Evolutionary conservation across 371 early-diverging fungal species (phyloP).

Genomic region (Haplosporangium sp.): DNA sequence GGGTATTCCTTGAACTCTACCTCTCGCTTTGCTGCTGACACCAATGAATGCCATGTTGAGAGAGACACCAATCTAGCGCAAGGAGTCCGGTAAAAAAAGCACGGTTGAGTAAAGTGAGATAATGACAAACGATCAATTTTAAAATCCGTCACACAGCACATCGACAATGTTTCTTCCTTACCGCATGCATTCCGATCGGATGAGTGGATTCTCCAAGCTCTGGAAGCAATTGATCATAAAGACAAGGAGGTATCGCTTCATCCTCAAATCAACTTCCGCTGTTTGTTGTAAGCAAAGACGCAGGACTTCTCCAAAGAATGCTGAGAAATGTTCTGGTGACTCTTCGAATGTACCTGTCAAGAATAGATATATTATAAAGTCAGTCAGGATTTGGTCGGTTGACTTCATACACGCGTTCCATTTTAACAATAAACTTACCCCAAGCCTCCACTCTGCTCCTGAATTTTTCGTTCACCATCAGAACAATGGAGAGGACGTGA

Average conservation of each 20-base stretch:
- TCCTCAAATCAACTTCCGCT: conserved; percentile 49
- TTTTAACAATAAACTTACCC: conserved; percentile 55
- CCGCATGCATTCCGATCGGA: conserved; percentile 81
- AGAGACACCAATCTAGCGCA: conserved; percentile 71
- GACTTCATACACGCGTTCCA: too few relatives aligned
- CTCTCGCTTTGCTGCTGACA: conserved; percentile 61
- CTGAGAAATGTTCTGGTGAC: conserved; percentile 65
- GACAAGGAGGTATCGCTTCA: conserved; percentile 64
- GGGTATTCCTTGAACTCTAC: conserved; percentile 66
- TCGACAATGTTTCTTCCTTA: conserved; percentile 17
- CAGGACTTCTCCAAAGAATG: conserved; percentile 67
- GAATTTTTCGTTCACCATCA: conserved; percentile 90
- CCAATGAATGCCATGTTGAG: conserved; percentile 78
- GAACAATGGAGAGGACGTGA: conserved; percentile 80
- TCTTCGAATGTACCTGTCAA: conserved; percentile 61
- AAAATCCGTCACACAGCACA: background rate
- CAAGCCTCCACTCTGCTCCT: conserved; percentile 72
- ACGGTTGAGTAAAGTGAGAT: background rate
- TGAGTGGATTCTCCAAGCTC: conserved; percentile 79
- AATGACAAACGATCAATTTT: background rate
- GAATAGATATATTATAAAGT: background rate
- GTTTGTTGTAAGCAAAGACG: conserved; percentile 58
- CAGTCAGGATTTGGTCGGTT: background rate
- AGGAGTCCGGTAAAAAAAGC: background rate
- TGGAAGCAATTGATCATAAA: conserved; percentile 85